Conservation (phyloP, 1,284 basidiomycete genomes). For the Sanghuangporus weigelae region DNA sequence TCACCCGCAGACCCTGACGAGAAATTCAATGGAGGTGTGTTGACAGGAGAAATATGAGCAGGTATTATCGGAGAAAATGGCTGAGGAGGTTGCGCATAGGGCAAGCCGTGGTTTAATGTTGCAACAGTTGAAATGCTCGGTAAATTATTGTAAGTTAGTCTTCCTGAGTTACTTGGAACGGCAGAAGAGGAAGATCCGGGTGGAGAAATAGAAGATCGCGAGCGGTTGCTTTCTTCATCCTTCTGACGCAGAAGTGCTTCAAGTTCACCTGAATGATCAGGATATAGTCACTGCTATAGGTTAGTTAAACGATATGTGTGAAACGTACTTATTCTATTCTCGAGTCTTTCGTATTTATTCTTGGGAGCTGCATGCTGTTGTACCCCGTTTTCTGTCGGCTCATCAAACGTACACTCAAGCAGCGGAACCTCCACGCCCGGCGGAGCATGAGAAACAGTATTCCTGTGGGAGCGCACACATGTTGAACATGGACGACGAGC, state of each 20-base stretch:
- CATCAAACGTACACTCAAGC: slow-evolving; percentile 67
- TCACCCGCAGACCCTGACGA: background rate
- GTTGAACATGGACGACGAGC: slow-evolving; percentile 36
- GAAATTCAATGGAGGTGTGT: slow-evolving; percentile 10
- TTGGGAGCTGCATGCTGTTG: slow-evolving; percentile 44
- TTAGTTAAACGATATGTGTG: background rate
- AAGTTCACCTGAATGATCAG: slow-evolving; percentile 48
- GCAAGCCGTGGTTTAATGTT: background rate
- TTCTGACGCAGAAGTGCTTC: slow-evolving; percentile 43
- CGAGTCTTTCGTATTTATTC: slow-evolving; percentile 54
- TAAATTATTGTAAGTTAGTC: background rate
- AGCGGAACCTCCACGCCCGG: slow-evolving; percentile 46
- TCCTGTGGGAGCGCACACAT: slow-evolving; percentile 30
- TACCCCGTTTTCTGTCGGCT: slow-evolving; percentile 34
- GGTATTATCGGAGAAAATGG: slow-evolving; percentile 11
- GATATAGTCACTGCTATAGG: background rate
- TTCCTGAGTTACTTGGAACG: background rate
- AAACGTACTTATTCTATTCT: slow-evolving; percentile 59
- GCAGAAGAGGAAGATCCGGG: slow-evolving; percentile 14
- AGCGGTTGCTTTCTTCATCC: slow-evolving; percentile 22
- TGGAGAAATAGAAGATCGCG: slow-evolving; percentile 2
- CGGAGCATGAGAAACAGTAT: slow-evolving; percentile 26
- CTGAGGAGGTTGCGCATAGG: background rate
- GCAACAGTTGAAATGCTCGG: background rate
- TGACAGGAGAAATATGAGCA: slow-evolving; percentile 14